A percentile compares a stretch with the other conserved stretches of the same genome.
Conservation (phyloP, 2,329 filamentous ascomycete genomes). For the Lecanicillium sp. region DNA sequence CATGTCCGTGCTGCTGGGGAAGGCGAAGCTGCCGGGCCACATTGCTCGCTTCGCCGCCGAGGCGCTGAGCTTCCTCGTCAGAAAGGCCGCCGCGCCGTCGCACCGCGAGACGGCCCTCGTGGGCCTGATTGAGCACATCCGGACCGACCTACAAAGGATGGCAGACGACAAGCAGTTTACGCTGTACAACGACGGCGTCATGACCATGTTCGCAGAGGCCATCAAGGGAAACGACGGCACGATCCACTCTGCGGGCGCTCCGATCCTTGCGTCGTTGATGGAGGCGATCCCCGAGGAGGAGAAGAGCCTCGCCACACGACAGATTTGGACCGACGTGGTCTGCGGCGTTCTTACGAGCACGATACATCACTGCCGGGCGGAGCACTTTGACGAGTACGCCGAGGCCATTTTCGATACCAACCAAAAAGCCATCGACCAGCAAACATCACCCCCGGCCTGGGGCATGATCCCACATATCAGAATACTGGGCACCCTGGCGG, state of each 20-base stretch:
- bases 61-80: constrained; percentile 86
- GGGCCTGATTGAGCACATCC: constrained; percentile 64
- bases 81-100: constrained; percentile 76
- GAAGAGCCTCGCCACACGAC: constrained; percentile 38
- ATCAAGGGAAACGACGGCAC: constrained; percentile 56
- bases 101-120: constrained; percentile 68
- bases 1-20: constrained; percentile 78
- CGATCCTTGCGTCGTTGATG: constrained; percentile 48
- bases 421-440: constrained; percentile 20
- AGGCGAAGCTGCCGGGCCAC: constrained; percentile 73
- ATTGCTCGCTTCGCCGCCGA: constrained; percentile 91
- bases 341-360: constrained; percentile 73
- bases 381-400: constrained; percentile 66
- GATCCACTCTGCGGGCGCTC: constrained; percentile 54
- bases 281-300: constrained; percentile 45
- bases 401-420: constrained; percentile 52
- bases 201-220: constrained; percentile 87
- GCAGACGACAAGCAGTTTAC: constrained; percentile 51
- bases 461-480: constrained; percentile 44
- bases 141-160: constrained; percentile 57
- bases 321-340: constrained; percentile 58
- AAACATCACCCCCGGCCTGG: constrained; percentile 25
- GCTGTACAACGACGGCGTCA: constrained; percentile 79
- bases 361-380: constrained; percentile 72
- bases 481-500: constrained; percentile 63